These are phyloP conservation scores for Sparassis latifolia DNA, from an alignment of 1,284 basidiomycete genomes.

Conservation along the genomic window DNA sequence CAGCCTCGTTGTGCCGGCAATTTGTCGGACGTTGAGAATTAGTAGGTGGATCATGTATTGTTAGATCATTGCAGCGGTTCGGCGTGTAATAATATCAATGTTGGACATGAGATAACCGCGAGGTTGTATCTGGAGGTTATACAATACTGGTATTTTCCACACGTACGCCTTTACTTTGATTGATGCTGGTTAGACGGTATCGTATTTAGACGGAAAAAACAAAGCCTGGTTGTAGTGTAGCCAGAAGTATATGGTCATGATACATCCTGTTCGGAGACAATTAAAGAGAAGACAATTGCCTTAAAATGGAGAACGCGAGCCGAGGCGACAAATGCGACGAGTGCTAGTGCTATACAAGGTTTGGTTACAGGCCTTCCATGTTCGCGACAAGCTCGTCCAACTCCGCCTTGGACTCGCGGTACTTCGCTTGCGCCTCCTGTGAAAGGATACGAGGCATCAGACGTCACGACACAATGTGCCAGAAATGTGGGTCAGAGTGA, in stretches of 20 bases:
- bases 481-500: too few species aligned
- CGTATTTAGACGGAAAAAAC: constrained; percentile 4
- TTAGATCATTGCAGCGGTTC: not conserved
- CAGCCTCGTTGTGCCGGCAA: not conserved
- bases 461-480: not conserved
- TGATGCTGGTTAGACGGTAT: constrained; percentile 5
- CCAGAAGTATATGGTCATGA: constrained; percentile 6
- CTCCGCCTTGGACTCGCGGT: constrained; percentile 74
- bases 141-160: too few species aligned
- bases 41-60: too few species aligned
- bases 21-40: not conserved
- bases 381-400: constrained; percentile 81
- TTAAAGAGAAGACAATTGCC: not conserved
- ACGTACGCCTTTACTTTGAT: not conserved
- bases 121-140: not conserved
- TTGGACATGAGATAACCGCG: not conserved
- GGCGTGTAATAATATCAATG: not conserved
- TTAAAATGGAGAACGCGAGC: not conserved
- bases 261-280: constrained; percentile 2
- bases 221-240: constrained; percentile 6
- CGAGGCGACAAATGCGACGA: not conserved
- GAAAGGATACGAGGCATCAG: constrained; percentile 2
- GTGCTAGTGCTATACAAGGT: constrained; percentile 10
- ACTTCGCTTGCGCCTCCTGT: constrained; percentile 75
- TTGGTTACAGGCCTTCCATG: constrained; percentile 73